Evolutionary conservation across 2,329 filamentous ascomycete species (phyloP), one percentile per base, ranked within the genome.

Genomic region (Xylaria multiplex): DNA sequence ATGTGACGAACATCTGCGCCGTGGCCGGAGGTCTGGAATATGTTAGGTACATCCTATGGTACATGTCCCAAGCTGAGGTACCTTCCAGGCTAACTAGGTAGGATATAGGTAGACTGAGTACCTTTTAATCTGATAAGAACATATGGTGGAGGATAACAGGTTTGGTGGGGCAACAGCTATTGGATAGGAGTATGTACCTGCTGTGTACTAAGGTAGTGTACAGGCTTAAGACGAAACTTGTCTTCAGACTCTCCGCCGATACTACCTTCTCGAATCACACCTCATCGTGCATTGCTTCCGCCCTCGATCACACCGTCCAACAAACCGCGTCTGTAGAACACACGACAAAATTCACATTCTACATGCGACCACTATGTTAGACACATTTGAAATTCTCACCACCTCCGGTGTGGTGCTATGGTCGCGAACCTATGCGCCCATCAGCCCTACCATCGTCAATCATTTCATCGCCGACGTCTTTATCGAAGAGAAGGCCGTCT

Each of bases 331-430:
- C 30, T 24, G 27, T 27, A n/a, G 37, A 43, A 8, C 24, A 45
- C 13, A 59, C 48, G 14, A 16, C 22, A 43, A 27, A 27, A 24
- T 52, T 53, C 16, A 32, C 24, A 35, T 42, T 42, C 52, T 45
- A 52, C 30, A 65, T 62, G 65, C 35, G 56, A 14, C 22, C 64
- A 56, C 72, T 64, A 98, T 98, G 95, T 83, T 99, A 81, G 96
- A 99, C 83, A 91, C 92, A 16, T 99, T 99, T 79, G 95, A 99
- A 81, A 96, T 99, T 71, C 81, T 99, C 68, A 97, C 95, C 67
- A 97, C 95, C 43, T 97, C 94, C 3, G 96, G 96, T 63, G 94
- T 99, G 69, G 96, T 99, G 64, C 88, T 99, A 62, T 99, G 96
- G 96, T 97, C 95, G 68, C 91, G 92, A 77, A 91, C 89, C 30